A percentile compares a stretch with the other conserved stretches of the same genome.
These are phyloP conservation scores for Xylaria sp. DNA, from an alignment of 495 filamentous ascomycete genomes.

Conservation along the genomic window DNA sequence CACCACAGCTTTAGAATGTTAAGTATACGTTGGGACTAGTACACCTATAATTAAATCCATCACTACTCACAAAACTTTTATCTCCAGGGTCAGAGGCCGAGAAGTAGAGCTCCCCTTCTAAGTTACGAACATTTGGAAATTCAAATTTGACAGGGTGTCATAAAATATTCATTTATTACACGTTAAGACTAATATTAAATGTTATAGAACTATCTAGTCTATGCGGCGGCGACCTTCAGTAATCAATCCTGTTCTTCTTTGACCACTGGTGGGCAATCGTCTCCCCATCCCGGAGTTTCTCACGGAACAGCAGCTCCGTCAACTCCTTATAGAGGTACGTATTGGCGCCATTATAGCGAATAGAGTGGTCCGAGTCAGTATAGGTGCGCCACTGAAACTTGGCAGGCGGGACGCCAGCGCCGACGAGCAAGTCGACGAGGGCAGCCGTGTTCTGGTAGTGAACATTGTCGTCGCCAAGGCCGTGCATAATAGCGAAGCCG, in stretches of 20 bases:
- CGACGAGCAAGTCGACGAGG: slow-evolving; percentile 58
- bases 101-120: too few relatives aligned
- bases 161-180: not conserved
- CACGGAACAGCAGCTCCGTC: slow-evolving; percentile 54
- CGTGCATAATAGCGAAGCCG: slow-evolving; percentile 61
- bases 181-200: not conserved
- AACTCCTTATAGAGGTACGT: slow-evolving; percentile 60
- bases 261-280: slow-evolving; percentile 53
- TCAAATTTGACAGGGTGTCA: not conserved
- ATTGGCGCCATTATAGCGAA: slow-evolving; percentile 53
- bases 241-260: slow-evolving; percentile 31
- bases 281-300: slow-evolving; percentile 49
- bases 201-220: not conserved
- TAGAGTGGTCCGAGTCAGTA: slow-evolving; percentile 62
- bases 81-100: too few relatives aligned
- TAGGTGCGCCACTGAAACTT: slow-evolving; percentile 61
- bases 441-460: slow-evolving; percentile 65
- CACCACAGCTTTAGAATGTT: too few relatives aligned
- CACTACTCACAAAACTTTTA: too few relatives aligned
- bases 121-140: not conserved
- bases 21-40: too few relatives aligned
- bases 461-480: slow-evolving; percentile 66
- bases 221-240: not conserved
- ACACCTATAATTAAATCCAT: too few relatives aligned
- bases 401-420: slow-evolving; percentile 54